Evolutionary conservation across 768 basidiomycete genomes (phyloP).

Genomic region (Gyrodon lividus): DNA sequence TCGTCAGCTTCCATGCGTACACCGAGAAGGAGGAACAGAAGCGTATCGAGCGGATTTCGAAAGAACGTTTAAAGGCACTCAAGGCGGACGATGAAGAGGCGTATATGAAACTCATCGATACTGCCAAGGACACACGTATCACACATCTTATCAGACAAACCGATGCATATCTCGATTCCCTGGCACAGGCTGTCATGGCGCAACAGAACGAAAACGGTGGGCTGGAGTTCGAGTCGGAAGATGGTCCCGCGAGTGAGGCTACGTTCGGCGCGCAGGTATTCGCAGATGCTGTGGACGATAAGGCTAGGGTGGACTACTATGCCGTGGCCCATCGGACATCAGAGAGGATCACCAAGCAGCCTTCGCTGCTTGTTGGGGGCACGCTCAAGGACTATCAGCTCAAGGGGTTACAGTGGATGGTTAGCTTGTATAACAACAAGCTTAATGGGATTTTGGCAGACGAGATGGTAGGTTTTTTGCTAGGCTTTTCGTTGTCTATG

Average conservation of each 20-base stretch:
- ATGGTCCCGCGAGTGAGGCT: conserved; percentile 77
- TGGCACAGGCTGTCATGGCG: conserved; percentile 89
- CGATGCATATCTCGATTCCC: conserved; percentile 90
- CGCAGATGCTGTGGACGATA: conserved; percentile 58
- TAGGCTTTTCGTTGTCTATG: conserved; percentile 2
- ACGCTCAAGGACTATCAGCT: conserved; percentile 93
- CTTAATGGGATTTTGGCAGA: conserved; percentile 94
- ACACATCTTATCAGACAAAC: conserved; percentile 95
- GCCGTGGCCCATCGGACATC: conserved; percentile 90
- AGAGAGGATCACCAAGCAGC: conserved; percentile 80
- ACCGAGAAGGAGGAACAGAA: conserved; percentile 99
- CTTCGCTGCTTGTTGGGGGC: conserved; percentile 75
- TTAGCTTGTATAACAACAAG: conserved; percentile 94
- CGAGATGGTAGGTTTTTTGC: conserved; percentile 65
- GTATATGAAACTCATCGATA: conserved; percentile 99
- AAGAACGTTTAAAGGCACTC: conserved; percentile 97
- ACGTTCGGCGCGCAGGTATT: conserved; percentile 84
- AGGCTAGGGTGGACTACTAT: conserved; percentile 90
- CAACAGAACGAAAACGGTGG: conserved; percentile 77
- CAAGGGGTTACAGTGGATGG: conserved; percentile 98
- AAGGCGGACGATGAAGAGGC: conserved; percentile 99
- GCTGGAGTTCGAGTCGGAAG: conserved; percentile 57
- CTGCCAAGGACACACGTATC: conserved; percentile 98
- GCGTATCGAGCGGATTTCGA: conserved; percentile 90
- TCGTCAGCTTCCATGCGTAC: conserved; percentile 79